A percentile compares a stretch with the other conserved stretches of the same genome.
phyloP scores from a whole-genome alignment of 1,284 basidiomycete genomes.

The Moesziomyces globuligerus region DNA sequence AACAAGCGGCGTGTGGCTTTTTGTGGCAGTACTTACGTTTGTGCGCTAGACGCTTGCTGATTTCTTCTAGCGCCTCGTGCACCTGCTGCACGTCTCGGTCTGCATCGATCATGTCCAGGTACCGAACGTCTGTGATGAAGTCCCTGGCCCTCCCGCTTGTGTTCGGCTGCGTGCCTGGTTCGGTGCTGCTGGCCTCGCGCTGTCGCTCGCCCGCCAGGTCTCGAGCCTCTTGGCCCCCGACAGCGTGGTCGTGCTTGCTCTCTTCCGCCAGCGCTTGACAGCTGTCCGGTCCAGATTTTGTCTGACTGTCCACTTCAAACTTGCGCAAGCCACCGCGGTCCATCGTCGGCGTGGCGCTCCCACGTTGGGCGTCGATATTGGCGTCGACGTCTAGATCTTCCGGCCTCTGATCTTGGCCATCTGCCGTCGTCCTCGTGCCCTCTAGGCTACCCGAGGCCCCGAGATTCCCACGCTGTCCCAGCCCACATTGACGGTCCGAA shows the following conservation, averaged over 20 bases:
- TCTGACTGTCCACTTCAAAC: neutral
- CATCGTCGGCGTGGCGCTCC: neutral
- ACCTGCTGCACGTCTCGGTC: constrained; percentile 38
- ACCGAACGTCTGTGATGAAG: constrained; percentile 18
- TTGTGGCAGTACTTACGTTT: constrained; percentile 21
- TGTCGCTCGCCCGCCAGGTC: constrained; percentile 16
- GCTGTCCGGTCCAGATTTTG: constrained; percentile 1
- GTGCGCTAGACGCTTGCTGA: constrained; percentile 17
- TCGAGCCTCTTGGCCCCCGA: constrained; percentile 12
- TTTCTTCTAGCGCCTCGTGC: constrained; percentile 25
- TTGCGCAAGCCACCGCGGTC: neutral
- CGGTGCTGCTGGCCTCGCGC: neutral
- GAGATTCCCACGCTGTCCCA: constrained; percentile 10
- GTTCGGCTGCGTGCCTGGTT: neutral
- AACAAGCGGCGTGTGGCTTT: neutral
- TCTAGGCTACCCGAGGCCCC: constrained; percentile 2
- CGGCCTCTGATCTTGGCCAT: too few relatives aligned
- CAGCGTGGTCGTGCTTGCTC: constrained; percentile 7
- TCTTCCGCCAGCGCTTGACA: constrained; percentile 7
- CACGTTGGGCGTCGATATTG: constrained; percentile 8
- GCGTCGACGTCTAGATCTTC: constrained; percentile 10
- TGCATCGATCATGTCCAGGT: constrained; percentile 27
- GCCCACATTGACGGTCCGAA: neutral
- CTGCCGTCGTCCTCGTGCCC: neutral
- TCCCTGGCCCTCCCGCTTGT: constrained; percentile 6